phyloP scores from a whole-genome alignment of 1,139 yeast genomes.

The Torulaspora pretoriensis region DNA sequence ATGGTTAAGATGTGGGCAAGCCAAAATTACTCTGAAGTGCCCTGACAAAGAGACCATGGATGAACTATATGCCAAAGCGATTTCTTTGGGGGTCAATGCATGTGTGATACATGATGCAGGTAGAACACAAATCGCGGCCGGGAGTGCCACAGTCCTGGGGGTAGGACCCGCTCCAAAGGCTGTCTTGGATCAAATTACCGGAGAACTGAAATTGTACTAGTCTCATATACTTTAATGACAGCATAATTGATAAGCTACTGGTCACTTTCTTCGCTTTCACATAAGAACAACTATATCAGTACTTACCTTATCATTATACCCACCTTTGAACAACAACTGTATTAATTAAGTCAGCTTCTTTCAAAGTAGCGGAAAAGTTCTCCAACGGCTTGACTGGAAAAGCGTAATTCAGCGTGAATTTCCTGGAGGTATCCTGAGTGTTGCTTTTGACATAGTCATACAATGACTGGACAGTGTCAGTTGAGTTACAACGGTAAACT shows the following conservation, averaged over 20 bases:
- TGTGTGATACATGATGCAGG: conserved; percentile 93
- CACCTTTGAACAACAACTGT: conserved; percentile 91
- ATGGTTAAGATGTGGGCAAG: conserved; percentile 87
- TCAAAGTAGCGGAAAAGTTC: conserved; percentile 53
- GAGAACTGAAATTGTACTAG: conserved; percentile 68
- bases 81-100: conserved; percentile 72
- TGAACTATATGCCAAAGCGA: conserved; percentile 72
- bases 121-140: conserved; percentile 91
- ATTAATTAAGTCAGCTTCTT: conserved; percentile 72
- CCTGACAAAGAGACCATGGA: conserved; percentile 74
- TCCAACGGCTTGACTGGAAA: conserved; percentile 79
- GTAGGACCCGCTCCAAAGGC: conserved; percentile 95
- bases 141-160: conserved; percentile 91
- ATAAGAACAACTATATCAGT: conserved; percentile 1
- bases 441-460: conserved; percentile 62
- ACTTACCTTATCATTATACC: conserved; percentile 32
- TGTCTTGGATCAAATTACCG: conserved; percentile 75
- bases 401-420: conserved; percentile 69
- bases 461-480: conserved; percentile 62
- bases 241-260: not conserved
- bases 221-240: conserved; percentile 1
- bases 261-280: not conserved
- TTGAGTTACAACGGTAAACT: conserved; percentile 59
- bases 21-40: conserved; percentile 87
- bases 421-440: conserved; percentile 43